A percentile compares a stretch with the other conserved stretches of the same genome.
Evolutionary conservation across 352 stramenopile species (phyloP).

Genomic region (Phytophthora syringae): DNA sequence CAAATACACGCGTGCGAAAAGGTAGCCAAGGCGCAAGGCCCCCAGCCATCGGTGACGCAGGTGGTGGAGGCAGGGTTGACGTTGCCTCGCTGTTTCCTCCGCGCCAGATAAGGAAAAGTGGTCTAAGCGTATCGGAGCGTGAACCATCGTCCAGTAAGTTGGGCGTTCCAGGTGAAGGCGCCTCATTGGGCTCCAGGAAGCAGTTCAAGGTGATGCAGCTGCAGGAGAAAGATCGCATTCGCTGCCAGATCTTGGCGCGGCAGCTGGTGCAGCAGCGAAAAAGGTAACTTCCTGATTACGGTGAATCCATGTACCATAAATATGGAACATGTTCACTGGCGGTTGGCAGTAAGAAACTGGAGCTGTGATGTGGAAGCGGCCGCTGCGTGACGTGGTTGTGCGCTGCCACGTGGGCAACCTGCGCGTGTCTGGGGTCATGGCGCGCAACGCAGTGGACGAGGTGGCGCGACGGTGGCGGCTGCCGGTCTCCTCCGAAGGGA

Average conservation of each 20-base stretch:
- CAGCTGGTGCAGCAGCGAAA: conserved; percentile 59
- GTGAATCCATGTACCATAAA: no score
- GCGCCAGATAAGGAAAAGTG: conserved; percentile 16
- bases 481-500: conserved; percentile 44
- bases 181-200: conserved; percentile 29
- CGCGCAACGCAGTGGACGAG: conserved; percentile 61
- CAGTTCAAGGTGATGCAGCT: conserved; percentile 66
- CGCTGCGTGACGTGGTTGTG: conserved; percentile 70
- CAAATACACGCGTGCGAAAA: conserved; percentile 33
- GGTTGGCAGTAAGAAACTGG: background rate
- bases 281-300: conserved; percentile 45
- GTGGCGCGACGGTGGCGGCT: conserved; percentile 65
- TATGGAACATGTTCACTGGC: background rate
- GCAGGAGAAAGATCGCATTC: conserved; percentile 71
- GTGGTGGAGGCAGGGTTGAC: conserved; percentile 26
- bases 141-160: conserved; percentile 20
- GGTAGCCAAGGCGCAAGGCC: conserved; percentile 24
- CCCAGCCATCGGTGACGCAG: conserved; percentile 10
- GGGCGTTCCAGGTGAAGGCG: conserved; percentile 11
- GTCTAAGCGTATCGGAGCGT: conserved; percentile 4
- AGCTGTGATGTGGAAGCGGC: conserved; percentile 53
- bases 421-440: conserved; percentile 79
- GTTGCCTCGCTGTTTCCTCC: conserved; percentile 29
- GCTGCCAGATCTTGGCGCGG: conserved; percentile 53
- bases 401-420: conserved; percentile 84